These are phyloP conservation scores for Paspalum vaginatum DNA, from an alignment of 176 grass and related monocot species.

Conservation along the genomic window DNA sequence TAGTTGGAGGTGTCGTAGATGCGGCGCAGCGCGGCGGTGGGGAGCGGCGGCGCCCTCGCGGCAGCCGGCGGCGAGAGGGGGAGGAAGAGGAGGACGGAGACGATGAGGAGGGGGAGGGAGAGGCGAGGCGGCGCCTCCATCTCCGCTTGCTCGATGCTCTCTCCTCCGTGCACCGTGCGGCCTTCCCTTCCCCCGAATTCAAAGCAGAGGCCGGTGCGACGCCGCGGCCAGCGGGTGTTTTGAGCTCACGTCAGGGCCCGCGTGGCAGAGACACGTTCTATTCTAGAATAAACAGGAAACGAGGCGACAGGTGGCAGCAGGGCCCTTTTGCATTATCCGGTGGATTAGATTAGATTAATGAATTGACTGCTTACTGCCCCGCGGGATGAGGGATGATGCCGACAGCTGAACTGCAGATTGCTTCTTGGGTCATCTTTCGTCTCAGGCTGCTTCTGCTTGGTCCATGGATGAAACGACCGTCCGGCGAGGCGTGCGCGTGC, in stretches of 20 bases:
- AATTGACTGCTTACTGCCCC: not conserved
- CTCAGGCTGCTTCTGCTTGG: no score
- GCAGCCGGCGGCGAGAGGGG: not conserved
- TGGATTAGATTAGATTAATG: not conserved
- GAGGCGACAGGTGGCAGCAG: not conserved
- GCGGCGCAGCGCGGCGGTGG: conserved; percentile 45
- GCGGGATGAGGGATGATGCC: no score
- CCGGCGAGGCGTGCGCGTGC: not conserved
- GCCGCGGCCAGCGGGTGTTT: not conserved
- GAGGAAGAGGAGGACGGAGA: not conserved
- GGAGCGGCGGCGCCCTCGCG: conserved; percentile 4
- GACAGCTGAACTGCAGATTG: no score
- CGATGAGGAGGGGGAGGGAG: not conserved
- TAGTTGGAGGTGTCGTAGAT: conserved; percentile 94
- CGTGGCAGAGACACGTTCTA: not conserved
- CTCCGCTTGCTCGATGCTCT: not conserved
- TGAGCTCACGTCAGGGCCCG: rapidly evolving
- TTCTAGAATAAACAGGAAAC: not conserved
- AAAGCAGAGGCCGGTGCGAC: not conserved
- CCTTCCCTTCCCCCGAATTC: not conserved
- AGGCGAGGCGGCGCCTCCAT: conserved; percentile 12
- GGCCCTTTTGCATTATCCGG: not conserved
- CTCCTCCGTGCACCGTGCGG: not conserved
- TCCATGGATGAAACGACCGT: no score
- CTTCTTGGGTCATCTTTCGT: no score